Evolutionary conservation across 2,329 filamentous ascomycete genomes (phyloP).

Genomic region (Apiospora rasikravindrae): DNA sequence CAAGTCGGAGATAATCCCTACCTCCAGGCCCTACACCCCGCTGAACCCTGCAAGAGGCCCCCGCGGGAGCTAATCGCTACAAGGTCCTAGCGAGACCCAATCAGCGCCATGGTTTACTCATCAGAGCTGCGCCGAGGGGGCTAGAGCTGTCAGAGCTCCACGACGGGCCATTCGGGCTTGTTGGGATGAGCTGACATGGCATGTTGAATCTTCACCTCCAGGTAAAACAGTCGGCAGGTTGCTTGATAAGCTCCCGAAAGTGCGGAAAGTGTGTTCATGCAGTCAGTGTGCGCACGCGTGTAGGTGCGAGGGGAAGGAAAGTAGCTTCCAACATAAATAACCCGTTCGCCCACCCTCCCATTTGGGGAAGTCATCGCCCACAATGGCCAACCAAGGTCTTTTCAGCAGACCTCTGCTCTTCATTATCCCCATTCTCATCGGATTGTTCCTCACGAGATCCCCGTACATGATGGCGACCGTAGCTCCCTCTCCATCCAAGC

Average conservation of each 20-base stretch:
- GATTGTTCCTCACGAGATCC: constrained; percentile 42
- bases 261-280: background rate
- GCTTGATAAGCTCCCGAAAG: background rate
- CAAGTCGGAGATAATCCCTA: constrained; percentile 19
- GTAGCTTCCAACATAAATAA: constrained; percentile 7
- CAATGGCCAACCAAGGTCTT: constrained; percentile 20
- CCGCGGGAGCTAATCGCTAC: background rate
- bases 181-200: constrained; percentile 23
- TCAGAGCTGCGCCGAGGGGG: constrained; percentile 14
- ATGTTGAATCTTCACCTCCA: constrained; percentile 21
- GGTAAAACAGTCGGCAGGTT: background rate
- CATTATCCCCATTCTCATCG: constrained; percentile 41
- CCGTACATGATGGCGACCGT: constrained; percentile 46
- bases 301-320: background rate
- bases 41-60: background rate
- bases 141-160: constrained; percentile 16
- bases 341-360: background rate
- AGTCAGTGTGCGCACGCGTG: background rate
- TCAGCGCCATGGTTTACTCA: constrained; percentile 24
- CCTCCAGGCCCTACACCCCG: background rate
- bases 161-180: constrained; percentile 17
- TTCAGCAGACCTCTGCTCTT: constrained; percentile 36
- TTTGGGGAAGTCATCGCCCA: background rate
- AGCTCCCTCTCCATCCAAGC: constrained; percentile 35
- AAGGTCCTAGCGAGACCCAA: background rate